phyloP scores from a whole-genome alignment of 139 green algal species.

The Chlorella sp. region DNA sequence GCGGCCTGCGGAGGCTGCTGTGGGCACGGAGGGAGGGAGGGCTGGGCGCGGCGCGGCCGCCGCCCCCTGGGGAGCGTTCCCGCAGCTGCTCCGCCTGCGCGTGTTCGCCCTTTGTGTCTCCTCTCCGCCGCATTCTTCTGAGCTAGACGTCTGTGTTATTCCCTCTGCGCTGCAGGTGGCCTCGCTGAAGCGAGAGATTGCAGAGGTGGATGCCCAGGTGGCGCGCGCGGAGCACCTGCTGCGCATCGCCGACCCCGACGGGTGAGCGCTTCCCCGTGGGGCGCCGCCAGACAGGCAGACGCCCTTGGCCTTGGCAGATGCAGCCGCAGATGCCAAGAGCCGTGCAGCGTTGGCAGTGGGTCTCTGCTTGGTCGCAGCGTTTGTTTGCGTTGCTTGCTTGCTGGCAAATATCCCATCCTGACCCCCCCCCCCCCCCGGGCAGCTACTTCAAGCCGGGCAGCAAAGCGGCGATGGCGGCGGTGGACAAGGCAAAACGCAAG shows the following conservation, averaged over 20 bases:
- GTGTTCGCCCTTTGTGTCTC: too few species aligned
- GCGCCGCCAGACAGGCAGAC: background rate
- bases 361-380: background rate
- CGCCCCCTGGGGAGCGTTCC: too few species aligned
- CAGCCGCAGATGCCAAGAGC: background rate
- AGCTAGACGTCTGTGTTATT: too few species aligned
- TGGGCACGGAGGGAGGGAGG: too few species aligned
- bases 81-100: too few species aligned
- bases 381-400: too few species aligned
- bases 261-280: background rate
- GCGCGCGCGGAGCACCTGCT: constrained; percentile 58
- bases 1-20: too few species aligned
- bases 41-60: too few species aligned
- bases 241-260: constrained; percentile 66
- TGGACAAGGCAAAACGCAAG: constrained; percentile 12
- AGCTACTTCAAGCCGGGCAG: constrained; percentile 62
- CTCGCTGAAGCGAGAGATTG: constrained; percentile 50
- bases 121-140: too few species aligned
- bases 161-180: too few species aligned
- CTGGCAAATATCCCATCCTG: background rate
- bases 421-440: constrained; percentile 3
- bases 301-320: background rate
- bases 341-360: too few species aligned
- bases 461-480: constrained; percentile 37
- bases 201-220: constrained; percentile 56